phyloP scores from a whole-genome alignment of 305 asterid genomes.

The Petunia hybrid region DNA sequence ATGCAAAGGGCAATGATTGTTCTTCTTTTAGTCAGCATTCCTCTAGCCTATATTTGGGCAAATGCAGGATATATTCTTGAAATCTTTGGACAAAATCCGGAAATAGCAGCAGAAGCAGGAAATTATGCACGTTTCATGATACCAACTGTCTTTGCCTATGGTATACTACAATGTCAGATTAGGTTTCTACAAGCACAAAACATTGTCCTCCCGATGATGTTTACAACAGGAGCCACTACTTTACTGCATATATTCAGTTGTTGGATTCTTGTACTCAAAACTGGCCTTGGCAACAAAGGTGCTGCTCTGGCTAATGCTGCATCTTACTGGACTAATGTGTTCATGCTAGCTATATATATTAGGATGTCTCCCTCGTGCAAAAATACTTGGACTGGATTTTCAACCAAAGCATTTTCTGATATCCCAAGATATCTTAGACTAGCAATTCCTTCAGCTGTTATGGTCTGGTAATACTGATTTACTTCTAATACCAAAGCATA shows the following conservation, averaged over 20 bases:
- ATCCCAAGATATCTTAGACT: constrained; percentile 29
- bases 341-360: constrained; percentile 37
- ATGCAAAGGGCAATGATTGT: constrained; percentile 78
- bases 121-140: constrained; percentile 58
- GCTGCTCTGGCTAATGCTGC: constrained; percentile 42
- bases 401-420: constrained; percentile 30
- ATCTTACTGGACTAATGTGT: constrained; percentile 38
- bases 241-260: constrained; percentile 34
- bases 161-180: constrained; percentile 66
- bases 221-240: constrained; percentile 35
- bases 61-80: constrained; percentile 59
- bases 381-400: constrained; percentile 41
- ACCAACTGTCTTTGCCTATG: constrained; percentile 63
- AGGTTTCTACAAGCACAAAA: constrained; percentile 64
- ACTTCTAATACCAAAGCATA: not conserved
- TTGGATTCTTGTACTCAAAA: constrained; percentile 43
- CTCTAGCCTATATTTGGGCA: constrained; percentile 67
- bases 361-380: constrained; percentile 40
- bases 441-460: constrained; percentile 43
- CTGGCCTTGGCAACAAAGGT: constrained; percentile 42
- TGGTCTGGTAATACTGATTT: constrained; percentile 34
- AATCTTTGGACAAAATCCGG: constrained; percentile 61
- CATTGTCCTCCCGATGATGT: constrained; percentile 64
- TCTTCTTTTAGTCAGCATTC: constrained; percentile 58
- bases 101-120: constrained; percentile 65